phyloP scores from a whole-genome alignment of 768 basidiomycete species.

The Agaricus subrufescens region DNA sequence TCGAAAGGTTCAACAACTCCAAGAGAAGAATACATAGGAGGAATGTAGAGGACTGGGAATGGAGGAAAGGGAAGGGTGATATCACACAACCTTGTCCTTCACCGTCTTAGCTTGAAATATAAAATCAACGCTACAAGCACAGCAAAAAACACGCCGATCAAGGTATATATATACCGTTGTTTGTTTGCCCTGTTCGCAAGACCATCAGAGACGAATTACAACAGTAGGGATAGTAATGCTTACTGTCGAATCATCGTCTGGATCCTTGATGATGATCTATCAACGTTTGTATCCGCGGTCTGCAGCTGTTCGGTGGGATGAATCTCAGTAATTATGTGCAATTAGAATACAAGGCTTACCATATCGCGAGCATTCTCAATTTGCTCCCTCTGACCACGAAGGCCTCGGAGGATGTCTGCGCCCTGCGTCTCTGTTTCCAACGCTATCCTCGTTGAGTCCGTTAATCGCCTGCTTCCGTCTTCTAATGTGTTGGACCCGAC shows the following conservation, averaged over 20 bases:
- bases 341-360: slow-evolving; percentile 35
- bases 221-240: neutral
- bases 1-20: slow-evolving; percentile 2
- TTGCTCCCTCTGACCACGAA: slow-evolving; percentile 84
- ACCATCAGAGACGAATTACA: neutral
- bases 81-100: slow-evolving; percentile 1
- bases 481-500: slow-evolving; percentile 65
- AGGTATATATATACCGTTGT: slow-evolving; percentile 75
- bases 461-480: slow-evolving; percentile 70
- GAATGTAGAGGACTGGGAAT: neutral
- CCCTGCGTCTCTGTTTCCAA: slow-evolving; percentile 90
- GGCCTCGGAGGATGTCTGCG: slow-evolving; percentile 76
- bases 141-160: slow-evolving; percentile 75
- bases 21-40: slow-evolving; percentile 1
- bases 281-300: slow-evolving; percentile 79
- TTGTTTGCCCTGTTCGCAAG: slow-evolving; percentile 72
- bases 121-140: slow-evolving; percentile 69
- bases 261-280: slow-evolving; percentile 82
- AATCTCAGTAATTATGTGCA: neutral
- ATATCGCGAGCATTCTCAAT: slow-evolving; percentile 86
- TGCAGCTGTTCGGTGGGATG: slow-evolving; percentile 45
- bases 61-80: neutral
- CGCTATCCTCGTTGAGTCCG: slow-evolving; percentile 82
- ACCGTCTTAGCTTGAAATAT: slow-evolving; percentile 47
- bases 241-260: slow-evolving; percentile 92